These are phyloP conservation scores for Talaromyces stipitatus DNA, from an alignment of 495 filamentous ascomycete species.

Conservation along the genomic window DNA sequence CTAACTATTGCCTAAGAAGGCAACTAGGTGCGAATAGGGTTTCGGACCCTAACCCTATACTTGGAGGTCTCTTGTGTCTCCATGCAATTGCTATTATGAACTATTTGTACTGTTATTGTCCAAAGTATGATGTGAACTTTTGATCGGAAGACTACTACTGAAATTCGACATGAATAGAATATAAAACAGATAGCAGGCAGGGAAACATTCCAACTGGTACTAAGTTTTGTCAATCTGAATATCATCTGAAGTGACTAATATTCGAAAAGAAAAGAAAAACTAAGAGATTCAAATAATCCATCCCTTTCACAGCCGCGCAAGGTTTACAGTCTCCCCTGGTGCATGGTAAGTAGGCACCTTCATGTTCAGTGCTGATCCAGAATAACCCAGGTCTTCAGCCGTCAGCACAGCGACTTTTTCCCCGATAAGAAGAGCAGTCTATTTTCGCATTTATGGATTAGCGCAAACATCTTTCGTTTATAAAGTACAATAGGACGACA, in stretches of 20 bases:
- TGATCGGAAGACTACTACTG: too few relatives aligned
- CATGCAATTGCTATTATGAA: too few relatives aligned
- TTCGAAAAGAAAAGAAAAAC: too few relatives aligned
- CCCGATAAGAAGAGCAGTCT: conserved; percentile 73
- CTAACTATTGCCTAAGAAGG: neutral
- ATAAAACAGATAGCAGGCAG: too few relatives aligned
- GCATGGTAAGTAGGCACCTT: conserved; percentile 58
- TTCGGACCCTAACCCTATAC: neutral
- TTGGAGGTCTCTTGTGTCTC: too few relatives aligned
- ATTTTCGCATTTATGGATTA: conserved; percentile 7
- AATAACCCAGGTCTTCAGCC: conserved; percentile 73
- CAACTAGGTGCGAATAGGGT: neutral
- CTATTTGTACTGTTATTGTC: too few relatives aligned
- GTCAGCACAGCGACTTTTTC: conserved; percentile 69
- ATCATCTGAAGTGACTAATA: too few relatives aligned
- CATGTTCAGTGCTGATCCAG: conserved; percentile 67
- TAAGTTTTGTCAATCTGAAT: too few relatives aligned
- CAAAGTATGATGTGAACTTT: too few relatives aligned
- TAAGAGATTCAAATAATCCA: too few relatives aligned
- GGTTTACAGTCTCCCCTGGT: conserved; percentile 38
- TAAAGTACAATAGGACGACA: neutral
- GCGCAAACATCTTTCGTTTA: neutral
- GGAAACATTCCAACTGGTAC: too few relatives aligned
- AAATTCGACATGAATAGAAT: too few relatives aligned
- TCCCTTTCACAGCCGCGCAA: conserved; percentile 14